Evolutionary conservation across 345 rosid genomes (phyloP), one percentile per base, ranked within the genome.

Genomic region (Acer negundo): DNA sequence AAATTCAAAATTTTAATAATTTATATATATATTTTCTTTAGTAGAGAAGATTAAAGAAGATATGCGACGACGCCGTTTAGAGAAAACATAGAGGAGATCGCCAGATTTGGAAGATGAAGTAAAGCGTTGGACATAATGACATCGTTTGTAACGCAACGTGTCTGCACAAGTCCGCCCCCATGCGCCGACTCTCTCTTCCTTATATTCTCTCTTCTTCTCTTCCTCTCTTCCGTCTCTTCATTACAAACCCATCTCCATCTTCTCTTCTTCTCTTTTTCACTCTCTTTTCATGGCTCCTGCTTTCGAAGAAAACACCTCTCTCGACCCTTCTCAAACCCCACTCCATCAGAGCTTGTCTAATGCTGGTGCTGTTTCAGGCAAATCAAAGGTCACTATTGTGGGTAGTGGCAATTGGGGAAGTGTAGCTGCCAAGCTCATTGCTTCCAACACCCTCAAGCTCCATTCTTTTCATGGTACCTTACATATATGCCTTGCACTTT

Each of bases 371-470:
- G 77, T 11, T 20, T 70, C 67, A 0, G 74, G 15, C 10, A 84
- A 84, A 82, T 90, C 92, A n/a, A 91, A 80, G 77, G 97, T 96
- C 79, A 91, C 98, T 15, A 86, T 94, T 65, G 90, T 96, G 10
- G 99, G 99, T 0, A 94, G 99, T 84, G 99, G 99, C 31, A 94
- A 92, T 81, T 96, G 98, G 99, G 98, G 99, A 23, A 96, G 97
- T 75, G 98, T 94, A 40, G 99, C 98, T 75, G 89, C 98, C 78
- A 96, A 91, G 82, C 98, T 96, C 90, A 88, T 96, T 82, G 99
- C 97, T 68, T 92, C 92, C 35, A 96, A 94, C 84, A 82, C 97
- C 81, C 85, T 89, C 86, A 89, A 83, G 78, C 90, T 92, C 80
- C 58, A 79, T 78, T 90, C 91, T 59, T 92, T 94, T 78, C 94